These are phyloP conservation scores for Gymnopilus junonius DNA, from an alignment of 768 basidiomycete species.

Conservation along the genomic window DNA sequence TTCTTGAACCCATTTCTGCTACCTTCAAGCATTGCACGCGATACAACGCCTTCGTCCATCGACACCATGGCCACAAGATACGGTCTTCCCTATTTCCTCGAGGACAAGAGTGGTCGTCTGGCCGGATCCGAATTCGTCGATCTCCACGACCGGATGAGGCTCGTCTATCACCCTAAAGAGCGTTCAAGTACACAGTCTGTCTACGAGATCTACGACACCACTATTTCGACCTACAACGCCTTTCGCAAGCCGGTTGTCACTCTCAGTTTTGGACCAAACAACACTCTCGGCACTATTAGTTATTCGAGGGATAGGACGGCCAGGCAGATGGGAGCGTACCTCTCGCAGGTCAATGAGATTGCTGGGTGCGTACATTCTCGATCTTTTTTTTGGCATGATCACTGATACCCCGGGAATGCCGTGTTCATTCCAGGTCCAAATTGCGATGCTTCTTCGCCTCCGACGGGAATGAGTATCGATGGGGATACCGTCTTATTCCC, in stretches of 20 bases:
- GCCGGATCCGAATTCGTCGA: constrained; percentile 64
- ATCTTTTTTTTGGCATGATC: background rate
- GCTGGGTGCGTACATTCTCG: constrained; percentile 44
- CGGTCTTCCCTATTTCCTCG: constrained; percentile 65
- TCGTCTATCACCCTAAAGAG: constrained; percentile 53
- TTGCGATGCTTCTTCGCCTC: constrained; percentile 59
- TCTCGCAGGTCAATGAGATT: constrained; percentile 42
- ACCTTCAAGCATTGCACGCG: no score
- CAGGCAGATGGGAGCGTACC: constrained; percentile 56
- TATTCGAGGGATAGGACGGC: constrained; percentile 34
- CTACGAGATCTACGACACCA: constrained; percentile 58
- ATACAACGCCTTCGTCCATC: background rate
- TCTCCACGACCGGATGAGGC: constrained; percentile 62
- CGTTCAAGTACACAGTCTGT: constrained; percentile 39
- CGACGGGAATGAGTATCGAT: constrained; percentile 64
- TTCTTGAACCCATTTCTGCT: background rate
- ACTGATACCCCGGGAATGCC: background rate
- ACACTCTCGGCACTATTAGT: constrained; percentile 56
- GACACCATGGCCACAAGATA: constrained; percentile 30
- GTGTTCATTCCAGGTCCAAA: constrained; percentile 38
- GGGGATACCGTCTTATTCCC: constrained; percentile 53
- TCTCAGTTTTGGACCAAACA: constrained; percentile 55
- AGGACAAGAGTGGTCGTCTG: constrained; percentile 61
- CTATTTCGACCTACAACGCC: constrained; percentile 28
- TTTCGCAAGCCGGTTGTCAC: constrained; percentile 42